Evolutionary conservation across 2,329 filamentous ascomycete genomes (phyloP).

Genomic region (Aspergillus pseudotamarii): DNA sequence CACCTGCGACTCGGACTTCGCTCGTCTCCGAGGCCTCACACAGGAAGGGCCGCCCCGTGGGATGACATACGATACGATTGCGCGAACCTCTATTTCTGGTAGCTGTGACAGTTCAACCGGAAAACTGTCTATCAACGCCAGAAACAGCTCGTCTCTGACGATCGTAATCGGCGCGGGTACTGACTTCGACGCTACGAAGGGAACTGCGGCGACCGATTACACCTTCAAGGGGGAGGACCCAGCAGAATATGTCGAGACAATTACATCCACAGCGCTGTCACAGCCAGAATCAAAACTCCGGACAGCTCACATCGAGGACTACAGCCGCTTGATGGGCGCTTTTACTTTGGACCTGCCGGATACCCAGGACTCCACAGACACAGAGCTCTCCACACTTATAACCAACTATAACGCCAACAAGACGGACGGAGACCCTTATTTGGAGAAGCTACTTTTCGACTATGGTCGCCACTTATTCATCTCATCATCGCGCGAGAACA

Average conservation of each 20-base stretch:
- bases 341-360: constrained; percentile 48
- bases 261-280: constrained; percentile 19
- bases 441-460: constrained; percentile 57
- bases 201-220: constrained; percentile 47
- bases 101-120: constrained; percentile 30
- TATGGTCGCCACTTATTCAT: constrained; percentile 58
- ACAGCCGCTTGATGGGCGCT: constrained; percentile 9
- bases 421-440: constrained; percentile 50
- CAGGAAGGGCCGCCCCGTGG: neutral
- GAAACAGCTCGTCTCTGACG: neutral
- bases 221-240: constrained; percentile 56
- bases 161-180: constrained; percentile 48
- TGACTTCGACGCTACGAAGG: constrained; percentile 55
- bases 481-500: constrained; percentile 53
- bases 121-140: neutral
- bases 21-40: neutral
- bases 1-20: neutral
- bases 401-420: constrained; percentile 9
- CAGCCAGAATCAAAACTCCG: constrained; percentile 16
- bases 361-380: constrained; percentile 11
- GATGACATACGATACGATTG: neutral
- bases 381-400: constrained; percentile 13
- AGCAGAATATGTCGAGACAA: constrained; percentile 35
- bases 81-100: constrained; percentile 16
- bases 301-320: constrained; percentile 22